Conservation (phyloP, 805 yeast species). For the Spathaspora boniae region DNA sequence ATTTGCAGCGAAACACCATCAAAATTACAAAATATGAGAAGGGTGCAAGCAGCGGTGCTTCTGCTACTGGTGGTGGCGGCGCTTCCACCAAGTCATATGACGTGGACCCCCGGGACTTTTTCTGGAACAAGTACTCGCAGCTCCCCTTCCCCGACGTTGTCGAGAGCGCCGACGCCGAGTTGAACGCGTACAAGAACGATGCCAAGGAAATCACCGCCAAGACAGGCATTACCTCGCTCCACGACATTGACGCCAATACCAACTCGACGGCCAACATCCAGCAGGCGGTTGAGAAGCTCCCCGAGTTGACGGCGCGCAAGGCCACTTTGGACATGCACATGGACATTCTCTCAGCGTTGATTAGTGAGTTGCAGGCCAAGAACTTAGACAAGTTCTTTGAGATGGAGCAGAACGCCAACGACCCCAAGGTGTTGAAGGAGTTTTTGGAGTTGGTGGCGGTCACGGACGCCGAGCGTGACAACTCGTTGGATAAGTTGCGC, state of each 20-base stretch:
- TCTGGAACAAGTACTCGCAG: slow-evolving; percentile 82
- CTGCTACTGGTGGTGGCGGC: too few relatives aligned
- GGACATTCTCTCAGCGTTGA: slow-evolving; percentile 84
- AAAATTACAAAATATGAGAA: slow-evolving; percentile 43
- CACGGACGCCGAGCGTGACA: slow-evolving; percentile 52
- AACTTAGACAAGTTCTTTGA: slow-evolving; percentile 89
- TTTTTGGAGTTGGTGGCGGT: slow-evolving; percentile 58
- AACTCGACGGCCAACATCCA: slow-evolving; percentile 66
- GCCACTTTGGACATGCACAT: slow-evolving; percentile 91
- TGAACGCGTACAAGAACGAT: slow-evolving; percentile 77
- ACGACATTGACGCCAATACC: slow-evolving; percentile 64
- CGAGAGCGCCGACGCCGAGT: slow-evolving; percentile 85
- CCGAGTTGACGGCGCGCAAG: slow-evolving; percentile 87
- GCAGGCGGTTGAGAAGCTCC: slow-evolving; percentile 87
- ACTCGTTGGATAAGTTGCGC: slow-evolving; percentile 77
- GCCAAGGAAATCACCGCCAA: slow-evolving; percentile 81
- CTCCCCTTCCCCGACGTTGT: slow-evolving; percentile 99
- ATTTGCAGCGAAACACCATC: slow-evolving; percentile 77
- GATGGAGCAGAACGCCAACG: slow-evolving; percentile 78
- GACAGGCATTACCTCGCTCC: slow-evolving; percentile 68
- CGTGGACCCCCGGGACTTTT: slow-evolving; percentile 88
- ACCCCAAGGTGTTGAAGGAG: slow-evolving; percentile 53
- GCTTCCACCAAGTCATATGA: slow-evolving; percentile 63
- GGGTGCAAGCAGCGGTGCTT: too few relatives aligned
- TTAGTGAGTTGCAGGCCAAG: slow-evolving; percentile 81